These are phyloP conservation scores for Acer campestre DNA, from an alignment of 345 rosid species.

Conservation along the genomic window DNA sequence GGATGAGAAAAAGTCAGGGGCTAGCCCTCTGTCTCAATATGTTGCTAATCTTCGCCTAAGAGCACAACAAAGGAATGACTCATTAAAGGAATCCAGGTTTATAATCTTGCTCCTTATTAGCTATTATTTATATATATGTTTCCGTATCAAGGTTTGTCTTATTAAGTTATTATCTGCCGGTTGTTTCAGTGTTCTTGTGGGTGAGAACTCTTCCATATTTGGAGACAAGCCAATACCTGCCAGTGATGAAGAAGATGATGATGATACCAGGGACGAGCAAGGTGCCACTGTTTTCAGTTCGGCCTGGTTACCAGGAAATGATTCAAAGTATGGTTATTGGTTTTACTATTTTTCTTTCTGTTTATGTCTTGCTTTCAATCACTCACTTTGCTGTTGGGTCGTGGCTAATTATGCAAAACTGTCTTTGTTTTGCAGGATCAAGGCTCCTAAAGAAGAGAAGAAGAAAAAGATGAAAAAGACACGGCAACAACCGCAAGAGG, in stretches of 20 bases:
- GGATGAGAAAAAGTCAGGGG: constrained; percentile 67
- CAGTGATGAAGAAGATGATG: constrained; percentile 55
- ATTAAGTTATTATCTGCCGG: constrained; percentile 11
- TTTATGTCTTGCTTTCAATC: neutral
- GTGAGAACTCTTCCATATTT: constrained; percentile 67
- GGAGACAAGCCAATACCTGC: constrained; percentile 42
- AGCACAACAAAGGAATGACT: constrained; percentile 69
- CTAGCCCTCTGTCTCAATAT: constrained; percentile 71
- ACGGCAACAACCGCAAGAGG: constrained; percentile 49
- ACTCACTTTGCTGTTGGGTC: neutral
- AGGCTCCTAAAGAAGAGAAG: constrained; percentile 47
- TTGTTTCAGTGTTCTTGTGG: constrained; percentile 75
- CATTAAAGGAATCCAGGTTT: constrained; percentile 86
- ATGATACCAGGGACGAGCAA: constrained; percentile 40
- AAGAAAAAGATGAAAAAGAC: constrained; percentile 44
- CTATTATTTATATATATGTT: neutral
- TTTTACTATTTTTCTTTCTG: neutral
- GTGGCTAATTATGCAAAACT: neutral
- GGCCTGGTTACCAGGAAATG: constrained; percentile 80
- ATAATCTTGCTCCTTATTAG: constrained; percentile 9
- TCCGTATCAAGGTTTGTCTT: neutral
- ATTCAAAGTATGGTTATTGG: constrained; percentile 51
- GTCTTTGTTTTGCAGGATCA: constrained; percentile 38
- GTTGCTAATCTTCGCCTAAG: constrained; percentile 53
- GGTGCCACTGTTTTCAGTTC: constrained; percentile 74